Base-by-base conservation (phyloP, 2,329 filamentous ascomycete species). In the Coniochaeta pulveracea region DNA sequence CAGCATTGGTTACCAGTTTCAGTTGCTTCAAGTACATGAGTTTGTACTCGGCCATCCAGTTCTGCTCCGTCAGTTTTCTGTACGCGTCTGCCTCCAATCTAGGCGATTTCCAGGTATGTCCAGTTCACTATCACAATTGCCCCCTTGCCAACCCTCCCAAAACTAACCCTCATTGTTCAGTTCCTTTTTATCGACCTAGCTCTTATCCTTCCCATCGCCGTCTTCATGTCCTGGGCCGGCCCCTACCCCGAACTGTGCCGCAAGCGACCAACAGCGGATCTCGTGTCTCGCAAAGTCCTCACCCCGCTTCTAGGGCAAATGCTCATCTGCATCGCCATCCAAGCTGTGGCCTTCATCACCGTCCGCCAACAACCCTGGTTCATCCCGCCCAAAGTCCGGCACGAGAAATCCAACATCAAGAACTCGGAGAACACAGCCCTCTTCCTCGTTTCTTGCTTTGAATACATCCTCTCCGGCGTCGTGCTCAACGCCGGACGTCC, bases 11-110 rank as follows among this genome's bases (percentile, higher is more conserved):
- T n/a, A 98, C 91, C 10, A 94, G 86, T 57, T 98, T 98, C 63
- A 93, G 85, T 61, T 98, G 91, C 63, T 98, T 98, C 71, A 98
- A 96, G 63, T 98, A 93, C 60, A 98, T 98, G 93, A 93, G 84
- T 47, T 61, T 98, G 43, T 98, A 98, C 63, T 96, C 88, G 3
- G 89, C 91, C n/a, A 98, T 98, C 43, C 91, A 98, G 56, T 98
- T 98, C 63, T 93, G 85, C 6, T 85, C 85, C 1, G 93, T 98
- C 49, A 93, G 83, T 67, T 95, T 98, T 52, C 69, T 98, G 11
- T 98, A 98, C 56, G 84, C 86, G 6, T 86, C 79, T 6, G 93
- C 83, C 9, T 93, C 85, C 7, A 98, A 98, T 51, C 65, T 98
- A 5, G 93, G 91, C 32, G 91, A 98, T 55, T 96, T 98, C 51